Evolutionary conservation across 495 filamentous ascomycete genomes (phyloP).

Genomic region (Talaromyces borbonicus): DNA sequence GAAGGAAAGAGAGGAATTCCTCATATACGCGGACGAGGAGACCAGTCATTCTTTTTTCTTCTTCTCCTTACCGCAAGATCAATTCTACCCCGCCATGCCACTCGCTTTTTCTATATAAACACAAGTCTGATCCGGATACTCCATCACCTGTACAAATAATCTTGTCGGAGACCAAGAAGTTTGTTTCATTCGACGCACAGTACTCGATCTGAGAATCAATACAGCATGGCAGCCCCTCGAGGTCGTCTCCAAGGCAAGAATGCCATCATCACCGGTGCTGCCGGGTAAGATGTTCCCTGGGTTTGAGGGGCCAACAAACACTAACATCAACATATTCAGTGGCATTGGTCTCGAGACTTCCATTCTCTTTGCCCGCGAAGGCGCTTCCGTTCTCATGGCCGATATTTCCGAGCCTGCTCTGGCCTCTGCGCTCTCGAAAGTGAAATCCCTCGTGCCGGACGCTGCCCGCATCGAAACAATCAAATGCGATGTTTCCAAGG

Average conservation of each 20-base stretch:
- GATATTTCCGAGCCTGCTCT: slow-evolving; percentile 72
- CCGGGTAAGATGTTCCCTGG: slow-evolving; percentile 52
- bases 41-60: no score
- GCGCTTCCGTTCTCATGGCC: slow-evolving; percentile 75
- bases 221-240: slow-evolving; percentile 6
- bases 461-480: slow-evolving; percentile 51
- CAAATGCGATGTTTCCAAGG: slow-evolving; percentile 58
- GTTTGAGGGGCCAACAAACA: no score
- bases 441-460: slow-evolving; percentile 59
- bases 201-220: no score
- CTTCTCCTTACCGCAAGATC: neutral
- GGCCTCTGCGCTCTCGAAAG: slow-evolving; percentile 55
- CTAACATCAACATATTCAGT: no score
- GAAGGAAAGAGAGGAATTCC: no score
- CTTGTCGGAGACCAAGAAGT: no score
- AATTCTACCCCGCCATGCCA: slow-evolving; percentile 6
- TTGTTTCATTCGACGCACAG: no score
- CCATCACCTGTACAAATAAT: no score
- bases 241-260: slow-evolving; percentile 82
- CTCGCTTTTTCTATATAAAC: neutral
- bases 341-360: slow-evolving; percentile 94
- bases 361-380: slow-evolving; percentile 86
- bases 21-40: no score
- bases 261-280: slow-evolving; percentile 86
- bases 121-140: no score